These are phyloP conservation scores for Hypholoma fasciculare DNA, from an alignment of 768 basidiomycete species.

Conservation along the genomic window DNA sequence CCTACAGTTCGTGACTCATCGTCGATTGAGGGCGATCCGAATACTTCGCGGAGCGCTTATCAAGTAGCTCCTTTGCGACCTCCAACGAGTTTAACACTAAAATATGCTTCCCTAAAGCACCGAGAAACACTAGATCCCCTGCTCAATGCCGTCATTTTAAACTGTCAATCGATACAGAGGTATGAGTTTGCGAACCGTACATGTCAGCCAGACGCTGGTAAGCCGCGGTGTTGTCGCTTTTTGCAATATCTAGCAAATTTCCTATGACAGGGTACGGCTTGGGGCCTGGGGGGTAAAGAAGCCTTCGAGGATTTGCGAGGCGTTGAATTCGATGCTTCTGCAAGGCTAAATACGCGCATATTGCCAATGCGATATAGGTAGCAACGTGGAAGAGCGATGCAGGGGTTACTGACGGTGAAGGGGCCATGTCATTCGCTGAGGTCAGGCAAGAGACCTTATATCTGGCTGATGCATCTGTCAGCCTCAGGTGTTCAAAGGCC, in stretches of 20 bases:
- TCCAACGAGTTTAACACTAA: constrained; percentile 41
- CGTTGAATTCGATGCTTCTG: constrained; percentile 10
- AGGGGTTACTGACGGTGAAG: not conserved
- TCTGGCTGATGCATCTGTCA: no score
- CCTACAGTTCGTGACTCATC: constrained; percentile 51
- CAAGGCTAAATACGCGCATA: constrained; percentile 8
- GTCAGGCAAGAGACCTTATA: no score
- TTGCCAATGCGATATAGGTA: constrained; percentile 4
- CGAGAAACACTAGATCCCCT: constrained; percentile 59
- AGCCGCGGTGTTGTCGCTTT: constrained; percentile 34
- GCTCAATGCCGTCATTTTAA: not conserved
- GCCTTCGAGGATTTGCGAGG: constrained; percentile 22
- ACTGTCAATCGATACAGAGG: not conserved
- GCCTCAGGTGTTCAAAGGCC: no score
- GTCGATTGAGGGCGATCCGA: constrained; percentile 49
- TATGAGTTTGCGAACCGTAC: constrained; percentile 33
- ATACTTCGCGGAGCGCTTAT: constrained; percentile 55
- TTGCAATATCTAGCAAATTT: constrained; percentile 48
- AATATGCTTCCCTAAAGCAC: constrained; percentile 46
- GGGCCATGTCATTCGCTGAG: not conserved
- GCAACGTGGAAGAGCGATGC: not conserved
- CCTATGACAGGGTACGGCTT: constrained; percentile 52
- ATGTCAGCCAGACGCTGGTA: constrained; percentile 41
- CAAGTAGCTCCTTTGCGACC: constrained; percentile 52
- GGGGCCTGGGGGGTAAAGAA: constrained; percentile 57